These are phyloP conservation scores for Bipolaris zeicola DNA, from an alignment of 2,329 filamentous ascomycete genomes.

Conservation along the genomic window DNA sequence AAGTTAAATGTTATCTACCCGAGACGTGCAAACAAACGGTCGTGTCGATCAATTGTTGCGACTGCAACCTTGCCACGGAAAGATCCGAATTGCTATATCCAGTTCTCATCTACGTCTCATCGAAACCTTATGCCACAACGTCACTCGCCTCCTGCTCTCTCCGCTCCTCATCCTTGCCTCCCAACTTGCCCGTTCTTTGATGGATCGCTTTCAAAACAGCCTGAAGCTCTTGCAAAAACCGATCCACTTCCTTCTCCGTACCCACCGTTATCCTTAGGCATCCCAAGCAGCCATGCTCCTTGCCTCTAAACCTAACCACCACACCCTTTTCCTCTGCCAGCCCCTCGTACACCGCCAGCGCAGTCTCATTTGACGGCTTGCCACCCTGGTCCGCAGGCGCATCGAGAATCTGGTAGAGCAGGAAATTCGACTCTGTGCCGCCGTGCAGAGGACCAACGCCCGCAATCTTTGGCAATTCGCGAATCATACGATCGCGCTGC, in stretches of 20 bases:
- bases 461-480: conserved; percentile 72
- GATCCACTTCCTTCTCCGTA: conserved; percentile 82
- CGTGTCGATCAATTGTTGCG: no score
- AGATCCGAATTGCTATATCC: no score
- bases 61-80: no score
- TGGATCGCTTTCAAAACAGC: conserved; percentile 57
- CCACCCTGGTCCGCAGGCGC: conserved; percentile 60
- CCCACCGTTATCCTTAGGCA: conserved; percentile 92
- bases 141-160: conserved; percentile 58
- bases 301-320: conserved; percentile 90
- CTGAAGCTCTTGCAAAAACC: conserved; percentile 73
- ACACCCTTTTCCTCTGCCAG: conserved; percentile 87
- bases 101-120: not conserved
- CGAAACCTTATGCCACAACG: conserved; percentile 50
- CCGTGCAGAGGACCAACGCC: conserved; percentile 84
- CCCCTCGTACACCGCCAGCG: conserved; percentile 79
- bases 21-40: no score
- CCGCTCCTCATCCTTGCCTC: conserved; percentile 49
- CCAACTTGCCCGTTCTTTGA: conserved; percentile 39
- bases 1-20: no score
- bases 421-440: conserved; percentile 82
- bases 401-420: conserved; percentile 88
- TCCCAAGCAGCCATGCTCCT: conserved; percentile 86
- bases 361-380: conserved; percentile 77
- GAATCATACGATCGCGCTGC: conserved; percentile 78